Evolutionary conservation across 1,284 basidiomycete species (phyloP), one percentile per base, ranked within the genome.

Genomic region (Tilletiaria anomala): DNA sequence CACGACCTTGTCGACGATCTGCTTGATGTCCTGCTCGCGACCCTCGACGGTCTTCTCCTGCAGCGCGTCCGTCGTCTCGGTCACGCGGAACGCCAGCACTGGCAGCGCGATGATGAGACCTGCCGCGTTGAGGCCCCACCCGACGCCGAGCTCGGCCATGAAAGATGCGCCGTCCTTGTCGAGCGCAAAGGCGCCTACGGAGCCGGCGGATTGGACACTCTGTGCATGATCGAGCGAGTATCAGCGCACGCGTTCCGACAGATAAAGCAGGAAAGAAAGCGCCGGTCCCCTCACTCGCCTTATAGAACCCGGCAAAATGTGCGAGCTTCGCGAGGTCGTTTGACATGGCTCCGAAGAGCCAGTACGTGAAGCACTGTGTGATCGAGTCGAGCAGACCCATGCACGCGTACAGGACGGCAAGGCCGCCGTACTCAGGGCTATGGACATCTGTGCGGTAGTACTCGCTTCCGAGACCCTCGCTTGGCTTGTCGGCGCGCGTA

Each of bases 271-370:
- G 26, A 31, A n/a, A 8, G 18, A 8, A 17, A 17, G n/a, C 4
- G 18, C n/a, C n/a, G 8, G 31, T 32, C 3, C 3, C 5, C n/a
- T n/a, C n/a, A n/a, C n/a, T n/a, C n/a, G 33, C 39, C 16, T 44
- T 40, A 39, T 44, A 35, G 43, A 40, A 40, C 4, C 58, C 58
- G n/a, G 58, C 55, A 17, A 61, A 39, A 21, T 49, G 49, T 6
- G 54, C 58, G 2, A 61, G 50, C 42, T 59, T 58, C 41, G 45
- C 45, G 2, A 60, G 45, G 35, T 61, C 56, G 45, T 61, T 60
- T 31, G 53, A 54, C 43, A 51, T 43, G 6, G 55, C 49, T 12
- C 58, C 58, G 16, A 61, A 54, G 22, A 60, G 47, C 45, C 48
- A 54, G 40, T 60, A 58, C 11, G 50, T 42, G 19, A 54, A 35